Evolutionary conservation across 75 land plant species (phyloP).

Genomic region (Adiantum capillusveneris): DNA sequence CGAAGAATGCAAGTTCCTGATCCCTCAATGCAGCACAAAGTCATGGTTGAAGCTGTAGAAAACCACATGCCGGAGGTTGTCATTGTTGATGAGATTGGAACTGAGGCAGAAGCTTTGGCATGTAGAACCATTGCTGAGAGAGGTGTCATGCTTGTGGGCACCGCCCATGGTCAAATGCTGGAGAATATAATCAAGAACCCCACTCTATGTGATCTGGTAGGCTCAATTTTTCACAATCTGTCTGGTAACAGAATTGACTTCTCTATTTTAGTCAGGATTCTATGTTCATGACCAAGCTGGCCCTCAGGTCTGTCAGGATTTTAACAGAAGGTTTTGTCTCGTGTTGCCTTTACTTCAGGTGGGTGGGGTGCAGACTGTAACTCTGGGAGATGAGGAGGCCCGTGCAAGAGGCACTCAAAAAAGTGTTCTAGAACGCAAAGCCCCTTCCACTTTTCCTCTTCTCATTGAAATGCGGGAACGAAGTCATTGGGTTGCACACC

Average conservation of each 20-base stretch:
- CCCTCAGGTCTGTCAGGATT: neutral
- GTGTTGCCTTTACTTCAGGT: constrained; percentile 38
- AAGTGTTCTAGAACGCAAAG: constrained; percentile 63
- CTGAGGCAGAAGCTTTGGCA: constrained; percentile 60
- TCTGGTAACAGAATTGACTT: neutral
- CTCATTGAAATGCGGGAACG: constrained; percentile 73
- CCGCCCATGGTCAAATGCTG: constrained; percentile 66
- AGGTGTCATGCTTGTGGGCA: constrained; percentile 70
- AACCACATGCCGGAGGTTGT: constrained; percentile 82
- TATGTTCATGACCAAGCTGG: no score
- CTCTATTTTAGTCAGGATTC: no score
- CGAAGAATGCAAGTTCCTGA: constrained; percentile 74
- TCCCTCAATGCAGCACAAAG: constrained; percentile 62
- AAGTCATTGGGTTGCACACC: constrained; percentile 66
- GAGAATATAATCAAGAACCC: constrained; percentile 66
- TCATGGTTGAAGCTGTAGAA: constrained; percentile 80
- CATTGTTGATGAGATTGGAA: constrained; percentile 75
- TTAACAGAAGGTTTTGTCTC: neutral
- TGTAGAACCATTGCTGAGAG: constrained; percentile 75
- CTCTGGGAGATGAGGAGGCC: constrained; percentile 68
- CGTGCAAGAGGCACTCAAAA: constrained; percentile 61
- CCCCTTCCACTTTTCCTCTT: constrained; percentile 62
- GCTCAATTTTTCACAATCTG: constrained; percentile 5
- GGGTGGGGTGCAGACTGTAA: constrained; percentile 66
- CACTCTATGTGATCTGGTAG: constrained; percentile 45